Base-by-base conservation (phyloP, 805 yeast species). In the Kluyveromyces lactis region DNA sequence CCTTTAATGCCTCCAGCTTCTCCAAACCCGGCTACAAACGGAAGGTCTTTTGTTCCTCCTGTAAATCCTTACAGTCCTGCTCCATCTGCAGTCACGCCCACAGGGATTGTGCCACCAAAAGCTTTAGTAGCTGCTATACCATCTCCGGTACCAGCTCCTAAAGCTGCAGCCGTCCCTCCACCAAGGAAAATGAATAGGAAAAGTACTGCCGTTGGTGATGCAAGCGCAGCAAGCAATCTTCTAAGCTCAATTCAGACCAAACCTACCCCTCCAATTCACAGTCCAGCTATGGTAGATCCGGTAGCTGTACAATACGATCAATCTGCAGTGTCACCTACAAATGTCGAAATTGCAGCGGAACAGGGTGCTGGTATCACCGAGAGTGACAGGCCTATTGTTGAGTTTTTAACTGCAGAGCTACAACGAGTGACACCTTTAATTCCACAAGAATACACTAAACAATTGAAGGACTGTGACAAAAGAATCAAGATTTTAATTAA, bases 401-500 rank as follows among this genome's bases (percentile, higher is more conserved):
- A 72, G n/a, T 66, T 67, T 10, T 70, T 92, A 40, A 64, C 67
- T 11, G 56, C 62, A 4, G 77, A 77, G 48, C 60, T 86, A 49
- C 73, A 67, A 19, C 69, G 75, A 23, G 78, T 86, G 13, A 73
- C 79, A 50, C 90, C 94, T 13, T 67, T 69, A 33, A 73, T 86
- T 31, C 95, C 95, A 18, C 83, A 77, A 36, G 78, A 76, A 56
- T 86, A 75, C 53, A 59, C 72, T 19, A 81, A 77, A 45, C 96
- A 86, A 53, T 72, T 82, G 38, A 67, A 63, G 33, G 97, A 90
- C 58, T 78, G 94, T 55, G 90, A 80, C 50, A 81, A 82, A 66
- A 77, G 97, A 59, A 63, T 92, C 42, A 73, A 77, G 46, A 72
- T 86, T 38, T 67, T 92, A 46, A 86, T 73, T 57, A 87, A 79